Conservation (phyloP, 352 stramenopile species). For the Pythium diclinum region DNA sequence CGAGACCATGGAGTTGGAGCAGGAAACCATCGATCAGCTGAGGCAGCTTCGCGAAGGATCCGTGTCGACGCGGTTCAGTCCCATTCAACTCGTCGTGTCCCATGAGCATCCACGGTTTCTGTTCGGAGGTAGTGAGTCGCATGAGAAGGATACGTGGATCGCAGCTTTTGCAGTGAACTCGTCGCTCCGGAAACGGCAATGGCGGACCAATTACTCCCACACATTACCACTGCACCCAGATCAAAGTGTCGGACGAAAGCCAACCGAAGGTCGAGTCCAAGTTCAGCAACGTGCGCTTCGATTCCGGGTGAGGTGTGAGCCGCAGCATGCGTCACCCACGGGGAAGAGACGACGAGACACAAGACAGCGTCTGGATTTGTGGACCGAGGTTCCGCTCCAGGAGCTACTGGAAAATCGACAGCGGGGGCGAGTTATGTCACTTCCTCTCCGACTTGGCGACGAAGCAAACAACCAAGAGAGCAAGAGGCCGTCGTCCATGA, state of each 20-base stretch:
- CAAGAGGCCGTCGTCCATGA: not conserved
- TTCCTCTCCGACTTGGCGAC: constrained; percentile 12
- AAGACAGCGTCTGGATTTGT: constrained; percentile 10
- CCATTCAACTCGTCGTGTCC: constrained; percentile 43
- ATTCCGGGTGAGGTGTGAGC: constrained; percentile 28
- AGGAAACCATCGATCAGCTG: constrained; percentile 36
- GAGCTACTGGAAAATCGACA: constrained; percentile 16
- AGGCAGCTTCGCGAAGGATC: constrained; percentile 46
- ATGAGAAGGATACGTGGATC: constrained; percentile 15
- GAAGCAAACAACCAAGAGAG: not conserved
- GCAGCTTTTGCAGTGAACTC: constrained; percentile 44
- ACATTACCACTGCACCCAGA: constrained; percentile 19
- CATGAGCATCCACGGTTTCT: constrained; percentile 33
- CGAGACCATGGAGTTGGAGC: constrained; percentile 42
- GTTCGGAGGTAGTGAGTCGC: not conserved
- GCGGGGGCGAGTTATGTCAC: constrained; percentile 11
- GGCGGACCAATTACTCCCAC: constrained; percentile 39
- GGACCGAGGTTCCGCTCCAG: constrained; percentile 5
- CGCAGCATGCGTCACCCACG: constrained; percentile 18
- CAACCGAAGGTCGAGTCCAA: not conserved
- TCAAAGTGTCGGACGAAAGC: constrained; percentile 3
- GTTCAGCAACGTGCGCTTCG: constrained; percentile 5
- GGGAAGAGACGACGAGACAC: constrained; percentile 1
- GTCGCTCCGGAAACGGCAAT: constrained; percentile 44
- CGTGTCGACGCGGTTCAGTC: constrained; percentile 46